Evolutionary conservation across 768 basidiomycete genomes (phyloP).

Genomic region (Trametes maxima): DNA sequence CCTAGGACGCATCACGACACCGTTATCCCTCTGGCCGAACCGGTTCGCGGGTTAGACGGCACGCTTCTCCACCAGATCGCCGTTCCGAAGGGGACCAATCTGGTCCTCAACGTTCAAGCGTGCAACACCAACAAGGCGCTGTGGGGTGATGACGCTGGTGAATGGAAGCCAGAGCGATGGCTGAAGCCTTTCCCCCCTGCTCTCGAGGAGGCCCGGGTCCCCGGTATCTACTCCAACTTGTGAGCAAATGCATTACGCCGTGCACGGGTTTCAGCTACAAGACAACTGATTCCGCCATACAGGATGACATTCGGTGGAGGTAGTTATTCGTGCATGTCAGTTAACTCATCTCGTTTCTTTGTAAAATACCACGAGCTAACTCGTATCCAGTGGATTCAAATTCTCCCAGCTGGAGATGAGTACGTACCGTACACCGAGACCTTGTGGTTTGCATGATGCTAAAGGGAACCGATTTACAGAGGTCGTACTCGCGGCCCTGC

Average conservation of each 20-base stretch:
- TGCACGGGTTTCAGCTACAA: too few relatives aligned
- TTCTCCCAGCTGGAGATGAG: slow-evolving; percentile 27
- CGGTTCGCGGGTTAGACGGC: slow-evolving; percentile 42
- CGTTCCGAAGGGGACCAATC: slow-evolving; percentile 36
- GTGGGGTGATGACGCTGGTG: slow-evolving; percentile 47
- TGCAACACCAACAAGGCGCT: slow-evolving; percentile 5
- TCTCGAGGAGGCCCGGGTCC: slow-evolving; percentile 18
- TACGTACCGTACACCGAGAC: neutral
- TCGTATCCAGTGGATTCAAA: slow-evolving; percentile 22
- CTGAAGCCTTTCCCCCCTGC: slow-evolving; percentile 9
- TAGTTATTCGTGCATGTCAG: slow-evolving; percentile 24
- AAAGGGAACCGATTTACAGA: slow-evolving; percentile 1
- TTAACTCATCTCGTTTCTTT: too few relatives aligned
- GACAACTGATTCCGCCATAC: neutral
- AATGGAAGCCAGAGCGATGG: slow-evolving; percentile 27
- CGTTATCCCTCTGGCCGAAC: slow-evolving; percentile 43
- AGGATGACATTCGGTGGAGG: slow-evolving; percentile 26
- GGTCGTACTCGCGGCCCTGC: slow-evolving; percentile 12
- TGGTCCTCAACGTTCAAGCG: slow-evolving; percentile 2
- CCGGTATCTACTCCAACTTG: slow-evolving; percentile 23
- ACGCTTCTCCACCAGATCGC: slow-evolving; percentile 39
- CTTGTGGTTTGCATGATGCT: too few relatives aligned
- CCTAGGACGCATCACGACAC: slow-evolving; percentile 39
- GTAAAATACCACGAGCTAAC: neutral
- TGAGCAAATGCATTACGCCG: neutral